Evolutionary conservation across 176 grass and related monocot genomes (phyloP), one percentile per base, ranked within the genome.

Genomic region (Carex cristatella): DNA sequence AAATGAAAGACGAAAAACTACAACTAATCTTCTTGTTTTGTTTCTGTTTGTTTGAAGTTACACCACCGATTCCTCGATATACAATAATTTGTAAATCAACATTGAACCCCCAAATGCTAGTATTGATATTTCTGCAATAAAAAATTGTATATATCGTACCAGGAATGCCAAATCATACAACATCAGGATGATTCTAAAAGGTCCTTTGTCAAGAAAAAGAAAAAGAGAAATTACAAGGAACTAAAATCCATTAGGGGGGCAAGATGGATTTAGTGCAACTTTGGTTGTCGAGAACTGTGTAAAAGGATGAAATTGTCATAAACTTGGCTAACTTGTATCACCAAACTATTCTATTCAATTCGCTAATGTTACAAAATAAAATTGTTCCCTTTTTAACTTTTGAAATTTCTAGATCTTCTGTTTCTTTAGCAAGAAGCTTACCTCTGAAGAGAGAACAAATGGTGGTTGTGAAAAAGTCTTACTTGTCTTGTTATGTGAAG

Each of bases 401-500:
- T 76, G 40, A 76, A 54, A 76, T 54, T 72, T 30, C n/a, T 54
- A 54, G 42, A 53, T 14, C 19, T 53, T 76, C 15, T 32, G 10
- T 56, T 32, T 55, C 27, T 57, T 78, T 57, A 11, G 48, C 27
- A 78, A 78, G 11, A 57, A 78, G 14, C 27, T 78, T 51, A 57
- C 49, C 74, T 56, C 71, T 28, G 48, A 76, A 76, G 23, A 12
- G 69, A 73, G 3, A 55, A 56, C 35, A 57, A 57, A 8, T 33
- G 51, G 74, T 7, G 51, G 74, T 35, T 56, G 46, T 56, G 27
- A 57, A 78, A 33, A 56, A 33, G 27, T 55, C 48, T 48, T 27
- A 51, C 70, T 35, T 32, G 48, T 31, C 73, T 77, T 77, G 49
- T 98, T 82, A 98, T 23, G 93, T 98, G 85, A 98, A 98, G 2